Evolutionary conservation across 208 protist species (phyloP), one percentile per base, ranked within the genome.

Genomic region (Crithidia fasciculata): DNA sequence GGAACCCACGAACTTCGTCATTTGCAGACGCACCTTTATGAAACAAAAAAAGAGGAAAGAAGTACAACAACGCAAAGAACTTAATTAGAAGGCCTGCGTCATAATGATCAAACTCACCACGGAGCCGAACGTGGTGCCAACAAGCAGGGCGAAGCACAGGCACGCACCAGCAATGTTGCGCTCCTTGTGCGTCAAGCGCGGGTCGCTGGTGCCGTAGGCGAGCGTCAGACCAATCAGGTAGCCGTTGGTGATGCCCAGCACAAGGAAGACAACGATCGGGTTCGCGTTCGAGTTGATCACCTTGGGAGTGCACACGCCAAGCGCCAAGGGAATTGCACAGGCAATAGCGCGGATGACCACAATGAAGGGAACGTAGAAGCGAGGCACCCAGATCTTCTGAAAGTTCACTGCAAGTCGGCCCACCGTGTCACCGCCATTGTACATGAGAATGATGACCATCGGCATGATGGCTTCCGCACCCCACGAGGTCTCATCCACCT

Each of bases 361-460:
- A n/a, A 85, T 5, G 47, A 67, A 60, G 3, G 69, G 65, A 0
- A 82, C 63, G 5, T 15, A 45, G 45, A 53, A 63, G 41, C 73
- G 18, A 37, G 69, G 62, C 36, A 72, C 62, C 80, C 80, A 85
- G 37, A 85, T 7, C 44, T 41, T 43, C 13, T 18, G 66, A 40
- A 82, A 80, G 59, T 82, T 85, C 4, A 63, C 37, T 4, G 68
- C n/a, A 18, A 75, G 50, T n/a, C 80, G 80, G 28, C 71, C 81
- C 37, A 82, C 49, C 3, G 73, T 69, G 37, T 83, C 76, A 41
- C 69, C 76, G 12, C 47, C 69, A 52, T 80, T 83, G 57, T 71
- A 85, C 80, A 83, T 83, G 39, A 74, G 58, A 62, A 84, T 76
- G 13, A 85, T 54, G 6, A 86, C 65, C 81, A 78, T 81, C 57